A percentile compares a stretch with the other conserved stretches of the same genome.
Conservation (phyloP, 202 grass and related monocot species). For the Setaria viridis region DNA sequence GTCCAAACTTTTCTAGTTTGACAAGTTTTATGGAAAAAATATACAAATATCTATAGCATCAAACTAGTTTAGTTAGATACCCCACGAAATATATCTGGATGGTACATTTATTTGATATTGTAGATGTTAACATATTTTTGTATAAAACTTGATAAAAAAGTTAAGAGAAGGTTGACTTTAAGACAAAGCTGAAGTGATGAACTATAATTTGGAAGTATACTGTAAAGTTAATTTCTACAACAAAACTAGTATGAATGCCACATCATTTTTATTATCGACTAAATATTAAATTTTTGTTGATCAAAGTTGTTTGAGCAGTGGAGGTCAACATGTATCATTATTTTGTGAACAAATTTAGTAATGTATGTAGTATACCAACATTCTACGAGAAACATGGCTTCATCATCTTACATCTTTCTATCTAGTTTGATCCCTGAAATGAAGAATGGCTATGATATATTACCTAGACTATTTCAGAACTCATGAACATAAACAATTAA, state of each 20-base stretch:
- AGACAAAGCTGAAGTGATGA: too few species aligned
- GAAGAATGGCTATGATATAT: not conserved
- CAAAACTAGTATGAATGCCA: not conserved
- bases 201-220: too few species aligned
- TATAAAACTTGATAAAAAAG: too few species aligned
- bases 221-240: not conserved
- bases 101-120: too few species aligned
- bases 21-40: too few species aligned
- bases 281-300: not conserved
- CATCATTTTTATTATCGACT: not conserved
- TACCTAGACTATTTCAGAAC: not conserved
- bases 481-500: not conserved
- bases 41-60: too few species aligned
- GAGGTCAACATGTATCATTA: not conserved
- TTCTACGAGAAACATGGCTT: not conserved
- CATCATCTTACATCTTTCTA: not conserved
- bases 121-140: too few species aligned
- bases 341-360: not conserved
- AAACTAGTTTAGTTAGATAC: too few species aligned
- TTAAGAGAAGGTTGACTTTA: too few species aligned
- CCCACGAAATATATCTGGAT: too few species aligned
- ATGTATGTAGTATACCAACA: not conserved
- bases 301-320: not conserved
- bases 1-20: too few species aligned
- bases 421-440: not conserved